Percentiles rank a stretch among this genome's conserved stretches.
phyloP scores from a whole-genome alignment of 2,329 filamentous ascomycete genomes.

The Colletotrichum lupini region DNA sequence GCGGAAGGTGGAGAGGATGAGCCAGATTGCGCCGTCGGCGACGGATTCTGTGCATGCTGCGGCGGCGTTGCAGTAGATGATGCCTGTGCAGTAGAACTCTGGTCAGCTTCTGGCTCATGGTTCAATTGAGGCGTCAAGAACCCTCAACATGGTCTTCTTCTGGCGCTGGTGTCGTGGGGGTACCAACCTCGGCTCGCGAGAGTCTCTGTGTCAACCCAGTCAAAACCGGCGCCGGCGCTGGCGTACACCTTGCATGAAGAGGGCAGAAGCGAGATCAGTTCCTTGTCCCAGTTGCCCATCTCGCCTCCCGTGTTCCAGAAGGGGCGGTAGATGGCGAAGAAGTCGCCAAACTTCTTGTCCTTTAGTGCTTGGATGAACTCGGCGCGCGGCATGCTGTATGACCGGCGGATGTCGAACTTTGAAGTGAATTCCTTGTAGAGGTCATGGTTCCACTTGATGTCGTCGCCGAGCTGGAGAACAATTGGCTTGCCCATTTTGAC shows the following conservation, averaged over 20 bases:
- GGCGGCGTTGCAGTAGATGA: slow-evolving; percentile 31
- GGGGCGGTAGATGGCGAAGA: slow-evolving; percentile 33
- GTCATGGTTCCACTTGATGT: slow-evolving; percentile 34
- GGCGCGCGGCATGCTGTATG: slow-evolving; percentile 31
- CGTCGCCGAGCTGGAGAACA: slow-evolving; percentile 33
- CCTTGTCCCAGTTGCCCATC: slow-evolving; percentile 34
- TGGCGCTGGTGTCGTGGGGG: neutral
- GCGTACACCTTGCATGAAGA: slow-evolving; percentile 31
- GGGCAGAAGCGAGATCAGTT: slow-evolving; percentile 28
- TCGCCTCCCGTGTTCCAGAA: slow-evolving; percentile 35
- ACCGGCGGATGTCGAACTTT: slow-evolving; percentile 30
- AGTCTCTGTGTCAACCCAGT: slow-evolving; percentile 33
- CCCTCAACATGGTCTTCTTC: neutral
- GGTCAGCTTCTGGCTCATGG: neutral
- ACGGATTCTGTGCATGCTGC: slow-evolving; percentile 32
- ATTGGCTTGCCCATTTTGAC: slow-evolving; percentile 31
- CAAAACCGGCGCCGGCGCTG: slow-evolving; percentile 29
- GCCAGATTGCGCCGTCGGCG: slow-evolving; percentile 35
- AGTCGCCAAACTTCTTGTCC: slow-evolving; percentile 31
- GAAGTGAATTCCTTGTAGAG: slow-evolving; percentile 32
- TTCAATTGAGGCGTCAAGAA: neutral
- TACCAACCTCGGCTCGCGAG: slow-evolving; percentile 24
- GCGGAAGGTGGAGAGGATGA: slow-evolving; percentile 31
- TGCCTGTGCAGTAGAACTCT: neutral
- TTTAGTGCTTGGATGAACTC: slow-evolving; percentile 33